Base-by-base conservation (phyloP, 805 yeast genomes). In the Nakazawaea ernobii region DNA sequence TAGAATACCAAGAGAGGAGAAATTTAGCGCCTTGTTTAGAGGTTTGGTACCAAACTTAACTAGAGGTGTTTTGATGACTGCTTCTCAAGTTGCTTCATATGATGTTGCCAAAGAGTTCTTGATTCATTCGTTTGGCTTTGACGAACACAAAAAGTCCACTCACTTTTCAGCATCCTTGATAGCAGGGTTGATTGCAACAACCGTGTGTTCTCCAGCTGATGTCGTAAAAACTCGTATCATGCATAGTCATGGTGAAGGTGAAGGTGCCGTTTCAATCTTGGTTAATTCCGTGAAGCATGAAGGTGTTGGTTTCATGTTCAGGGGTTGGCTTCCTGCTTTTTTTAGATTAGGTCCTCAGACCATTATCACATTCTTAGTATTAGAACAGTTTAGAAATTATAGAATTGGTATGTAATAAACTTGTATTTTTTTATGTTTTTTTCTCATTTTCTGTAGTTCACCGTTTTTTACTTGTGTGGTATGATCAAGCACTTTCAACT, bases 251-350 rank as follows among this genome's bases (percentile, higher is more conserved):
- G 71, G 69, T 1, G 41, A 68, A 0, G 69, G 72, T 50, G 69
- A 69, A 45, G 66, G 77, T 51, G 82, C 88, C 2, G 40, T 77
- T 2, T 51, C 61, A 2, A 79, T 85, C 39, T 62, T 87, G 50
- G 53, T 55, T 1, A 61, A 63, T 6, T 86, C 92, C 0, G 72
- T 88, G 15, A 74, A 72, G 52, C 67, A 58, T 10, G 96, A 88
- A 64, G 96, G 96, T 20, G 71, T 79, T 11, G 75, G 81, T 0
- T 89, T 89, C 67, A 78, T 87, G 82, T 88, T 88, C 66, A 73
- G 95, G 63, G 96, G 96, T 26, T 88, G 96, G 96, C 68, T 85
- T 33, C 96, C 96, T 30, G 82, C 94, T 38, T 88, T 88, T 59
- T 77, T 87, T 6, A 79, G 96, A 60, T 71, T 88, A 52, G 96